These are phyloP conservation scores for Pseudocercospora eumusae DNA, from an alignment of 2,329 filamentous ascomycete genomes.

Conservation along the genomic window DNA sequence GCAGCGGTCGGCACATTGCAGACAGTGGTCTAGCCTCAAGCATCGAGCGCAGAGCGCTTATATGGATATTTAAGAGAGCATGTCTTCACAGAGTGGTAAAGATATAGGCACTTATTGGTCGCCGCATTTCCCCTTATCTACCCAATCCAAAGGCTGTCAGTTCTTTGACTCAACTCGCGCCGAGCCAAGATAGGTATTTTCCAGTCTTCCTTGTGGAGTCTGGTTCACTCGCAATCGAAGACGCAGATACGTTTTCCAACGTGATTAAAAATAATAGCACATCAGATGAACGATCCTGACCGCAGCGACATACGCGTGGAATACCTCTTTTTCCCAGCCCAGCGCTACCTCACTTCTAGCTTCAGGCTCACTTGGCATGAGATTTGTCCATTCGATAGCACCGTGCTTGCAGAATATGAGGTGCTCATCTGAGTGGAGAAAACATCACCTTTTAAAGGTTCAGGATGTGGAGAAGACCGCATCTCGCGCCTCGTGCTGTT, in stretches of 20 bases:
- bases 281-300: not conserved
- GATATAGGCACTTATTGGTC: no score
- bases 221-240: not conserved
- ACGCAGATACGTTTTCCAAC: not conserved
- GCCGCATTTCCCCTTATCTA: no score
- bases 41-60: no score
- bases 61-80: no score
- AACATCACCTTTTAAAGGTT: not conserved
- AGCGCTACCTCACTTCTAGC: not conserved
- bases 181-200: not conserved
- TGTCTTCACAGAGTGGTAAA: no score
- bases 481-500: slow-evolving; percentile 3
- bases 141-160: no score
- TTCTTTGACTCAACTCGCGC: not conserved
- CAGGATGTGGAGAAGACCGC: not conserved
- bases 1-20: no score
- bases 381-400: not conserved
- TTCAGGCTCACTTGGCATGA: not conserved
- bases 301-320: not conserved
- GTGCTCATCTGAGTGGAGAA: not conserved
- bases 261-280: not conserved
- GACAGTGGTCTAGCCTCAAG: no score
- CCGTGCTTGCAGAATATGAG: not conserved
- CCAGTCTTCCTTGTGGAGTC: not conserved
- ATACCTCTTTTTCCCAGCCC: not conserved